phyloP scores from a whole-genome alignment of 176 grass and related monocot genomes.

The Ensete ventricosum region DNA sequence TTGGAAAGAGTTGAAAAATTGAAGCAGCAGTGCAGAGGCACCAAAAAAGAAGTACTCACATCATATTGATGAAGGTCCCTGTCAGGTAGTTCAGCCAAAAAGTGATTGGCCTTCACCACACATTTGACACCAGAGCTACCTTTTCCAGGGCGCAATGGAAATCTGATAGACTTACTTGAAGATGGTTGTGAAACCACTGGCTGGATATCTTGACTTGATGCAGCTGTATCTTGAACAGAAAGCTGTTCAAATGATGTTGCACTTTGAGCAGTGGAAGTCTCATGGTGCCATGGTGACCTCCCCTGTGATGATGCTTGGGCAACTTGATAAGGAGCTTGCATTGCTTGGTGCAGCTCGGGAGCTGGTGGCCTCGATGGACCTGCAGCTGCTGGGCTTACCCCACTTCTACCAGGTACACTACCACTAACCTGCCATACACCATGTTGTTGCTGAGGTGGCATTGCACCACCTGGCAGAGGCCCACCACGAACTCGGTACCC shows the following conservation, averaged over 20 bases:
- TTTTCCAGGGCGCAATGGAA: slow-evolving; percentile 34
- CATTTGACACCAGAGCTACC: slow-evolving; percentile 1
- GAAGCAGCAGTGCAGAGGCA: not conserved
- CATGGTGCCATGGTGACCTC: not conserved
- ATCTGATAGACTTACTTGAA: not conserved
- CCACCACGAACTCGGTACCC: slow-evolving; percentile 1
- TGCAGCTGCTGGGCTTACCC: not conserved
- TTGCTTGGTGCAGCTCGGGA: slow-evolving; percentile 19
- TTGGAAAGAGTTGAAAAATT: not conserved
- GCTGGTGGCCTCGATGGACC: not conserved
- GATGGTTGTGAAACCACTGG: not conserved
- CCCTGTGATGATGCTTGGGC: not conserved
- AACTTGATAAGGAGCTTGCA: slow-evolving; percentile 5
- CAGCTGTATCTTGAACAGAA: not conserved
- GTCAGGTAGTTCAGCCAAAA: slow-evolving; percentile 45
- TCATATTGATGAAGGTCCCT: slow-evolving; percentile 53
- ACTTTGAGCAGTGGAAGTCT: not conserved
- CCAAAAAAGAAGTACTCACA: slow-evolving; percentile 18
- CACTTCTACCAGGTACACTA: not conserved
- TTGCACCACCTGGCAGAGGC: not conserved
- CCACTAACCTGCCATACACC: not conserved
- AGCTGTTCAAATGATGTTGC: not conserved
- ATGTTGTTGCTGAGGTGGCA: slow-evolving; percentile 3
- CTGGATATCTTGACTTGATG: not conserved
- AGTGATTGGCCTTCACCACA: slow-evolving; percentile 48